A percentile compares a stretch with the other conserved stretches of the same genome.
Conservation (phyloP, 176 grass and related monocot species). For the Juncus effusus region DNA sequence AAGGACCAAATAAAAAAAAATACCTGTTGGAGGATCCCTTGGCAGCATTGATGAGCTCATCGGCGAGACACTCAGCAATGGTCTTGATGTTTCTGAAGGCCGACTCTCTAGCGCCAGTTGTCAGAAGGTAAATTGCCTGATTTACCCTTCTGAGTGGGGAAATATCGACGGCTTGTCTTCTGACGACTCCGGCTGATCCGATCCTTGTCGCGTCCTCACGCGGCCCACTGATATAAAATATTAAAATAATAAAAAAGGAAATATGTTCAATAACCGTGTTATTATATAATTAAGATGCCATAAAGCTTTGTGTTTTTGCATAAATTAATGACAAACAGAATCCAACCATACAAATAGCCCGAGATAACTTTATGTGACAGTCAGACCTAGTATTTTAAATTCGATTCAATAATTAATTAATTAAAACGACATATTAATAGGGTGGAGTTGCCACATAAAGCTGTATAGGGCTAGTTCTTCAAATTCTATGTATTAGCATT, state of each 20-base stretch:
- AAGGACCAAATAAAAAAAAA: background rate
- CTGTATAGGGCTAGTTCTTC: no score
- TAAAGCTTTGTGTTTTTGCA: no score
- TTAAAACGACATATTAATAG: no score
- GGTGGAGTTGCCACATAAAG: no score
- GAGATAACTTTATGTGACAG: no score
- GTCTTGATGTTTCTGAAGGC: slow-evolving; percentile 86
- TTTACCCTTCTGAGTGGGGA: slow-evolving; percentile 69
- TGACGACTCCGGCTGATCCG: slow-evolving; percentile 79
- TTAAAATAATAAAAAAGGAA: slow-evolving; percentile 4
- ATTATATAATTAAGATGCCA: background rate
- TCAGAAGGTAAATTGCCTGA: slow-evolving; percentile 77
- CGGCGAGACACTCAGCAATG: slow-evolving; percentile 75
- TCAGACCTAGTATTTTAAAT: no score
- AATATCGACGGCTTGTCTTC: slow-evolving; percentile 84
- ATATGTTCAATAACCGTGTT: background rate
- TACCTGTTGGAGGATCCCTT: slow-evolving; percentile 83
- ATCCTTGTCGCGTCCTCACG: slow-evolving; percentile 69
- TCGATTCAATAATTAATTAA: no score
- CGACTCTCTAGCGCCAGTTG: slow-evolving; percentile 68
- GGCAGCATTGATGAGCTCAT: slow-evolving; percentile 69
- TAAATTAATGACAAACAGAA: no score
- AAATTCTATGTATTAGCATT: no score
- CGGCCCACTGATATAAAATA: slow-evolving; percentile 32
- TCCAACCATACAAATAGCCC: no score